Percentiles rank a stretch among this genome's conserved stretches.
Conservation (phyloP, 2,329 filamentous ascomycete species). For the Pestalotiopsis fici region DNA sequence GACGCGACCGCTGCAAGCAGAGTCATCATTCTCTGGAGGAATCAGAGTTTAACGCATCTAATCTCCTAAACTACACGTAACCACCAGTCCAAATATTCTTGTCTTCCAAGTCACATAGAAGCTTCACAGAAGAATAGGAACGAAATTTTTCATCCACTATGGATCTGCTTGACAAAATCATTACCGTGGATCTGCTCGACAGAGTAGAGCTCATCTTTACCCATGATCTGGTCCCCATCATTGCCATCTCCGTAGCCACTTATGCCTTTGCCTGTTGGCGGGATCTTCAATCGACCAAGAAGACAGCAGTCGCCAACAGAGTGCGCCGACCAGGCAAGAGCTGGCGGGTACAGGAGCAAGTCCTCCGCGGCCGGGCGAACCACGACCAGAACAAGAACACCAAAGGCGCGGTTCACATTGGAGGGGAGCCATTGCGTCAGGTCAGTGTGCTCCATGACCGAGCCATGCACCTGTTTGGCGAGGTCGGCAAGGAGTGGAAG, state of each 20-base stretch:
- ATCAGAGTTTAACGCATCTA: background rate
- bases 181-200: background rate
- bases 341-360: too few species aligned
- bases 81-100: too few species aligned
- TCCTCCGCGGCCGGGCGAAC: too few species aligned
- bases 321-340: background rate
- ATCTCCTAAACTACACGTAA: too few species aligned
- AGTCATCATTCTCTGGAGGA: background rate
- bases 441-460: too few species aligned
- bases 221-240: background rate
- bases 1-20: background rate
- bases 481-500: background rate
- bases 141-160: too few species aligned
- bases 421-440: too few species aligned
- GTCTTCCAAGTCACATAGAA: too few species aligned
- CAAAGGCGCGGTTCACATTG: background rate
- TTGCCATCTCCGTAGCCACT: background rate
- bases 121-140: too few species aligned
- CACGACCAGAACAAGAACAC: background rate
- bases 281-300: background rate
- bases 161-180: background rate
- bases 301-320: background rate
- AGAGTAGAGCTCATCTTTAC: background rate
- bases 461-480: background rate
- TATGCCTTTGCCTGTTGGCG: background rate